Evolutionary conservation across 306 rosid species (phyloP).

Genomic region (barrel medic (Medicago truncatula)): DNA sequence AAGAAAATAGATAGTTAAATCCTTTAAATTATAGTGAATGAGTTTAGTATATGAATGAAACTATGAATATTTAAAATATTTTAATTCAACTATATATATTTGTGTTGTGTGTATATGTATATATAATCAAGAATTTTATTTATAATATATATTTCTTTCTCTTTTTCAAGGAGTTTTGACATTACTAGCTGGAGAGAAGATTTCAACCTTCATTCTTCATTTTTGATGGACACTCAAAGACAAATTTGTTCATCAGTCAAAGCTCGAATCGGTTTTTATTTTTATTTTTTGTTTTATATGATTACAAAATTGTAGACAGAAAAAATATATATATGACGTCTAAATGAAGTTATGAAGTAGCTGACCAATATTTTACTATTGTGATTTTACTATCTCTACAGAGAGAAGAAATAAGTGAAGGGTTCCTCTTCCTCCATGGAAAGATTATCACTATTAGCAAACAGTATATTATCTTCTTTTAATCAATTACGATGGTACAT

Average conservation of each 20-base stretch:
- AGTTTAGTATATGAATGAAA: not conserved
- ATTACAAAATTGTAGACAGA: conserved; percentile 35
- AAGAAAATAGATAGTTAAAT: too few species aligned
- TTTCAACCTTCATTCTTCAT: conserved; percentile 27
- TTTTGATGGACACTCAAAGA: conserved; percentile 36
- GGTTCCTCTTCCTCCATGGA: conserved; percentile 5
- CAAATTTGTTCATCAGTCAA: conserved; percentile 17
- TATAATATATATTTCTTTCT: conserved; percentile 28
- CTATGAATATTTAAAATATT: not conserved
- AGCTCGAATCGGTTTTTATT: conserved; percentile 9
- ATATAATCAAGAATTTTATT: not conserved
- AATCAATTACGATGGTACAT: conserved; percentile 24
- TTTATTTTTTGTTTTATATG: conserved; percentile 11
- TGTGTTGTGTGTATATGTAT: not conserved
- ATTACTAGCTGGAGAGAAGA: conserved; percentile 37
- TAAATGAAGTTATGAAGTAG: conserved; percentile 31
- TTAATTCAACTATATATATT: not conserved
- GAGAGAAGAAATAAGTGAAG: conserved; percentile 18
- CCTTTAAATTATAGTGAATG: conserved; percentile 7
- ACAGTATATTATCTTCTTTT: conserved; percentile 28
- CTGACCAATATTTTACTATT: conserved; percentile 29
- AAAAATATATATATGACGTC: conserved; percentile 44
- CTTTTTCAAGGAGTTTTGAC: conserved; percentile 43
- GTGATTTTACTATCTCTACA: conserved; percentile 25
- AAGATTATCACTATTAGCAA: conserved; percentile 25